These are phyloP conservation scores for Trichoderma sp. DNA, from an alignment of 2,329 filamentous ascomycete genomes.

Conservation along the genomic window DNA sequence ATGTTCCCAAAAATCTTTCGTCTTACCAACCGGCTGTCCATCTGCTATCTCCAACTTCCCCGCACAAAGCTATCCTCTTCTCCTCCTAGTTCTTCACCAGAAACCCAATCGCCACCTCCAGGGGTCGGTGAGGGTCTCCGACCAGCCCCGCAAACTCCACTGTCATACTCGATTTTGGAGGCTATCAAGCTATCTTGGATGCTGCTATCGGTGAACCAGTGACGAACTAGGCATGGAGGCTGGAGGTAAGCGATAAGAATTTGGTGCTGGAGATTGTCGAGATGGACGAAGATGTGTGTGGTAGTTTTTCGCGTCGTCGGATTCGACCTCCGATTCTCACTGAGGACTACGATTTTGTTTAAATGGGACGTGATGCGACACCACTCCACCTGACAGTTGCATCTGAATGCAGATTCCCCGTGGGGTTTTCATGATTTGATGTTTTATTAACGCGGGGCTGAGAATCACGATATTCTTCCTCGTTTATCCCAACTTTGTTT, in stretches of 20 bases:
- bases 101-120: slow-evolving; percentile 6
- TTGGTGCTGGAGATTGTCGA: not conserved
- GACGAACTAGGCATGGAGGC: not conserved
- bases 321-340: not conserved
- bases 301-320: not conserved
- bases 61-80: slow-evolving; percentile 1
- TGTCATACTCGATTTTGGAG: not conserved
- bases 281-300: not conserved
- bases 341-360: not conserved
- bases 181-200: not conserved
- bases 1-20: not conserved
- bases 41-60: not conserved
- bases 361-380: slow-evolving; percentile 5
- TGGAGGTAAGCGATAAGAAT: not conserved
- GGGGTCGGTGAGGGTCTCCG: slow-evolving; percentile 24
- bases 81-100: not conserved
- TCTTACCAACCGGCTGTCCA: not conserved
- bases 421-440: not conserved
- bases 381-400: not conserved
- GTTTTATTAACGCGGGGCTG: not conserved
- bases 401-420: slow-evolving; percentile 5
- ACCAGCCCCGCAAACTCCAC: slow-evolving; percentile 13
- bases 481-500: not conserved
- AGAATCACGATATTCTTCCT: not conserved
- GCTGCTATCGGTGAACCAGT: not conserved